Percentiles rank a stretch among this genome's conserved stretches.
Conservation (phyloP, 257 asterid species). For the Ajuga chamaepitys region DNA sequence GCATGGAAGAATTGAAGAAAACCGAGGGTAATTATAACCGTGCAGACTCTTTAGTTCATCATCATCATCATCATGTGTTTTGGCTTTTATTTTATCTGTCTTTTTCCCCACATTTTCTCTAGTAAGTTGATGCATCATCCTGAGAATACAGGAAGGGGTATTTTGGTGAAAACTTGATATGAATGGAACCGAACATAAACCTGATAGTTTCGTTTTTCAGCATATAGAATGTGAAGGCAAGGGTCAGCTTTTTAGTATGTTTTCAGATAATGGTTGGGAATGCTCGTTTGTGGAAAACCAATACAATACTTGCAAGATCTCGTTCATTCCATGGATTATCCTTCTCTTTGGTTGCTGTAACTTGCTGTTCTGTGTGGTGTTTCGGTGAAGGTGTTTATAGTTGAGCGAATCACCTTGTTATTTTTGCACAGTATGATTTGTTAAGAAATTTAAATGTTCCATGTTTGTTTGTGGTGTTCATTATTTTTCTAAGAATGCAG, state of each 20-base stretch:
- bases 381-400: background rate
- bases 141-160: constrained; percentile 4
- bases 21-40: constrained; percentile 5
- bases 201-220: constrained; percentile 14
- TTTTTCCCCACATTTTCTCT: background rate
- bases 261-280: constrained; percentile 12
- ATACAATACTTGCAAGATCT: constrained; percentile 8
- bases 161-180: constrained; percentile 9
- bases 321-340: background rate
- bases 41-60: background rate
- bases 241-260: constrained; percentile 8
- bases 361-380: background rate
- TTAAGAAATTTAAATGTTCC: background rate
- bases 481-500: no score
- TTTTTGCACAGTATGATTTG: background rate
- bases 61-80: background rate
- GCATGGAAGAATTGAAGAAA: background rate
- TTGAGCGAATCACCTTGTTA: background rate
- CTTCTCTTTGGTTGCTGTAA: background rate
- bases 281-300: constrained; percentile 7
- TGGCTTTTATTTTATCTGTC: background rate
- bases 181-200: background rate
- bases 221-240: constrained; percentile 15
- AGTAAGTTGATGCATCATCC: background rate
- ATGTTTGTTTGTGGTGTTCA: background rate